Base-by-base conservation (phyloP, 2,329 filamentous ascomycete species). In the Fusarium proliferatum region DNA sequence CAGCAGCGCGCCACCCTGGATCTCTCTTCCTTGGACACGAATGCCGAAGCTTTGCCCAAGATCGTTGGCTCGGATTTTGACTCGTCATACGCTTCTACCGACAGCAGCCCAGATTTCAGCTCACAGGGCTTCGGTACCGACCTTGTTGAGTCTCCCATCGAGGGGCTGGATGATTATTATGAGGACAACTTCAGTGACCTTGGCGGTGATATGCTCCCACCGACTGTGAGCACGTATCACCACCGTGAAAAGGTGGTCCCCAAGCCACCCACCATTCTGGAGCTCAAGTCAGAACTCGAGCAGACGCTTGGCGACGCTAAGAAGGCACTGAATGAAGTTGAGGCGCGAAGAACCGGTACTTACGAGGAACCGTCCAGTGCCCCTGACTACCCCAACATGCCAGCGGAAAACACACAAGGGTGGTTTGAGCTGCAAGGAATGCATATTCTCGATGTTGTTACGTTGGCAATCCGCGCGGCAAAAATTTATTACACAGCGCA, bases 401-500 rank as follows among this genome's bases (percentile, higher is more conserved):
- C 81, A n/a, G 83, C 84, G 48, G 84, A 84, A 23, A 85, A 86
- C 48, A 79, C 86, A 26, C 89, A 90, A 73, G 92, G 91, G 13
- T 97, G 93, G 91, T 90, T 93, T 80, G 94, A 98, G 82, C 88
- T 97, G 28, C 94, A 97, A 81, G 96, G 96, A 23, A 91, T 98
- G 86, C 94, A 97, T 78, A 90, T 99, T 42, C 89, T 98, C 63
- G 96, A 98, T 80, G 91, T 97, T 60, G 93, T 96, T 80, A 99
- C 96, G 2, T 87, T 98, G 60, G 96, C 96, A n/a, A 98, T 99
- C 75, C 91, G 95, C 59, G 95, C 96, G 3, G 96, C 96, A 58
- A 97, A 97, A 84, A 92, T 97, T 78, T 99, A 98, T 84, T 98
- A 99, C 83, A 98, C 95, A 0, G 90, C 94, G 8, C 96, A 98